phyloP scores from a whole-genome alignment of 78 protist genomes.

The Capsaspora owczarzaki region DNA sequence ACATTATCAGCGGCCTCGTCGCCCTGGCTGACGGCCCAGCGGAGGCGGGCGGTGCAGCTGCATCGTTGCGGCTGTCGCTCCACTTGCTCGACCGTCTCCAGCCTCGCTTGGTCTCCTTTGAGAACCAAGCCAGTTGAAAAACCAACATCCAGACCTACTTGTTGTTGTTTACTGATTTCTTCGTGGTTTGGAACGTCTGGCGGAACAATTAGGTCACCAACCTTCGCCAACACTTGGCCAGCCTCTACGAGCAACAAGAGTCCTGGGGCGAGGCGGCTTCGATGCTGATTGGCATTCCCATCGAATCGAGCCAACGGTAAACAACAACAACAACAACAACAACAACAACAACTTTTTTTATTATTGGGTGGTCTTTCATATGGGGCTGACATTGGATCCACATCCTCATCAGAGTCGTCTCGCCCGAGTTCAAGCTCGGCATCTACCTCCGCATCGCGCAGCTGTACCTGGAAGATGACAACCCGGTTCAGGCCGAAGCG shows the following conservation, averaged over 20 bases:
- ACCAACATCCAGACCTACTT: not conserved
- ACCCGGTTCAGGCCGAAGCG: constrained; percentile 61
- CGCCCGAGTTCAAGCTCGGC: constrained; percentile 59
- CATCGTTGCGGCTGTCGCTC: too few relatives aligned
- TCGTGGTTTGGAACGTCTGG: not conserved
- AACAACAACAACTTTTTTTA: not conserved
- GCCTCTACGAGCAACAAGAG: constrained; percentile 55
- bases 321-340: not conserved
- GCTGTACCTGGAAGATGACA: constrained; percentile 66
- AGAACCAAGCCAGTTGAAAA: constrained; percentile 18
- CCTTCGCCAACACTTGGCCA: constrained; percentile 51
- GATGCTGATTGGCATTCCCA: constrained; percentile 59
- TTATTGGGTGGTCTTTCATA: not conserved
- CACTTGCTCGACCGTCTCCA: constrained; percentile 40
- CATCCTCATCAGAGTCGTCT: constrained; percentile 30
- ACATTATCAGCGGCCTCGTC: constrained; percentile 11
- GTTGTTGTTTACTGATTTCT: not conserved
- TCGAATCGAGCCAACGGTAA: constrained; percentile 63
- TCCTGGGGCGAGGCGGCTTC: constrained; percentile 63
- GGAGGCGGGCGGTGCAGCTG: too few relatives aligned
- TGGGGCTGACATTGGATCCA: not conserved
- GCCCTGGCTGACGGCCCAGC: not conserved
- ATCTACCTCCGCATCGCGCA: constrained; percentile 72
- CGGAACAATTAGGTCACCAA: constrained; percentile 27
- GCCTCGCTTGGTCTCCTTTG: constrained; percentile 60